Evolutionary conservation across 176 grass and related monocot genomes (phyloP).

Genomic region (Rhynchospora breviuscula): DNA sequence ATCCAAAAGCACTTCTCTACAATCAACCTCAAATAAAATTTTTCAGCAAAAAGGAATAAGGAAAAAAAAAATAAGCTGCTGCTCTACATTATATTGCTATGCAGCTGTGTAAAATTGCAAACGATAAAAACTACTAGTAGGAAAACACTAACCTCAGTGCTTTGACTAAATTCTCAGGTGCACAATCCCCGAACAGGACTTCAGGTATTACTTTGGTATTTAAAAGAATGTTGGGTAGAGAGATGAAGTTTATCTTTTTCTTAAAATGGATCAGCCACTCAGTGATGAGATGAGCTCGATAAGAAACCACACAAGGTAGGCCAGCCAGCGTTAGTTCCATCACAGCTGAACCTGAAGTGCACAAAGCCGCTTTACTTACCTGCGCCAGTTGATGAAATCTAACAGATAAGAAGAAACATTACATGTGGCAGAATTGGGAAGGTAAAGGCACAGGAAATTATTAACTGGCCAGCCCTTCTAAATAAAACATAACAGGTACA

Average conservation of each 20-base stretch:
- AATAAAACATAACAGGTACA: background rate
- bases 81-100: background rate
- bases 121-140: background rate
- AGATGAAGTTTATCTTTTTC: conserved; percentile 79
- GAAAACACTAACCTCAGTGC: conserved; percentile 51
- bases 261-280: conserved; percentile 71
- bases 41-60: background rate
- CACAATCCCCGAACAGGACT: conserved; percentile 71
- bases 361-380: conserved; percentile 87
- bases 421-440: background rate
- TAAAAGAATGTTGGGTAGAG: conserved; percentile 89
- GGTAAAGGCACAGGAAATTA: background rate
- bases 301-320: conserved; percentile 77
- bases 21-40: background rate
- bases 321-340: conserved; percentile 79
- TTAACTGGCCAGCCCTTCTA: background rate
- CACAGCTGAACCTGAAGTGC: conserved; percentile 88
- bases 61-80: background rate
- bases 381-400: conserved; percentile 36
- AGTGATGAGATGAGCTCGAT: conserved; percentile 81
- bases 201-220: conserved; percentile 66
- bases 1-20: conserved; percentile 19
- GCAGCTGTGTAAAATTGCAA: background rate
- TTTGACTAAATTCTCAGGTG: conserved; percentile 47
- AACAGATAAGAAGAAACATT: background rate